phyloP scores from a whole-genome alignment of 352 stramenopile genomes.

The Phytopythium aichiense region DNA sequence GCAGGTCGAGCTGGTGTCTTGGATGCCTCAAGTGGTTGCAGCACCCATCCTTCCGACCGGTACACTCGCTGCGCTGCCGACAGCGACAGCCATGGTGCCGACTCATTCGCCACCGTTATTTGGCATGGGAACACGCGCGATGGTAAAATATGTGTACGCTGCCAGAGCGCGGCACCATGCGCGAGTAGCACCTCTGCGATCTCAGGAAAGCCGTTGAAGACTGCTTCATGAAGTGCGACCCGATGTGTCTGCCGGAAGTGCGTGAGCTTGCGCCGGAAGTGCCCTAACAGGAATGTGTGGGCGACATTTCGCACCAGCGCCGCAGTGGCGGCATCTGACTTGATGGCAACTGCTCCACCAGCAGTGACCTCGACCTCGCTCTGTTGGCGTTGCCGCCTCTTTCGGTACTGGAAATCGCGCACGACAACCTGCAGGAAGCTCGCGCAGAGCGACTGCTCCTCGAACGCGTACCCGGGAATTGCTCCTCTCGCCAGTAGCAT shows the following conservation, averaged over 20 bases:
- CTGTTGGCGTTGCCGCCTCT: constrained; percentile 14
- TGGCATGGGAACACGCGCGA: constrained; percentile 36
- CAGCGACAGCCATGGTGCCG: constrained; percentile 9
- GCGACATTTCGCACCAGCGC: constrained; percentile 57
- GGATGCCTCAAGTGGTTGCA: constrained; percentile 30
- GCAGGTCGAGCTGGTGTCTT: background rate
- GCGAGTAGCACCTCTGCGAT: constrained; percentile 50
- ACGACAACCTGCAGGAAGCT: constrained; percentile 64
- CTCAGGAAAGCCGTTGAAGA: constrained; percentile 60
- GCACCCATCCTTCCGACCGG: constrained; percentile 37
- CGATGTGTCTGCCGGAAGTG: constrained; percentile 57
- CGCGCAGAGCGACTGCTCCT: constrained; percentile 53
- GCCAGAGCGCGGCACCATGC: constrained; percentile 46
- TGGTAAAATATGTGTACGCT: constrained; percentile 59
- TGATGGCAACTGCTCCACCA: constrained; percentile 7
- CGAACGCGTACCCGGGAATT: constrained; percentile 28
- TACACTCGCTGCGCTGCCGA: constrained; percentile 8
- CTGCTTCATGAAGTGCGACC: constrained; percentile 66
- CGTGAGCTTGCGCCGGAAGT: constrained; percentile 40
- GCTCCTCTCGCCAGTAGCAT: constrained; percentile 63
- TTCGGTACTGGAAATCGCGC: constrained; percentile 39
- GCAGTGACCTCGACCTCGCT: background rate
- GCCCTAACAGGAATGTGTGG: constrained; percentile 52
- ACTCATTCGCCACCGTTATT: constrained; percentile 8
- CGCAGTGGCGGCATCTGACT: constrained; percentile 41